Conservation (phyloP, 2,329 filamentous ascomycete species). For the Xylaria sp. region DNA sequence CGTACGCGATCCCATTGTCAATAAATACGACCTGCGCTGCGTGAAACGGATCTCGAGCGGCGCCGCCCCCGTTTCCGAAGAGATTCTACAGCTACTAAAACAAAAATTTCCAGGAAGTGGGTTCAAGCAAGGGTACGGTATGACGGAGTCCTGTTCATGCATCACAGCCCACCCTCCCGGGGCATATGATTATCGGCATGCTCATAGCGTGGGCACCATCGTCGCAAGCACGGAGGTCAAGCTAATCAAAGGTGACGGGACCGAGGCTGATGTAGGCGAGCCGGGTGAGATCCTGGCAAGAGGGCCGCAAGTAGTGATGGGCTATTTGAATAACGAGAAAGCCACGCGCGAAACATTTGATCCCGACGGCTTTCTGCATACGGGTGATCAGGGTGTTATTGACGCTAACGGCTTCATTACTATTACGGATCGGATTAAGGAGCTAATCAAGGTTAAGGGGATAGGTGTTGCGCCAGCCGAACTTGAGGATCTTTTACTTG, state of each 20-base stretch:
- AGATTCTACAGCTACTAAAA: slow-evolving; percentile 67
- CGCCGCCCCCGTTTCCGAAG: slow-evolving; percentile 66
- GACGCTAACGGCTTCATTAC: slow-evolving; percentile 66
- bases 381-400: slow-evolving; percentile 67
- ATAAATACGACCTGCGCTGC: slow-evolving; percentile 66
- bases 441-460: slow-evolving; percentile 76
- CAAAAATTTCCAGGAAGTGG: slow-evolving; percentile 68
- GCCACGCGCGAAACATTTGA: slow-evolving; percentile 53
- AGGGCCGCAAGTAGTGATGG: slow-evolving; percentile 62
- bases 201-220: slow-evolving; percentile 65
- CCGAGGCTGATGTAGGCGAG: slow-evolving; percentile 63
- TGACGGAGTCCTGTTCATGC: slow-evolving; percentile 73
- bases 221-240: slow-evolving; percentile 70
- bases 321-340: slow-evolving; percentile 57
- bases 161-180: slow-evolving; percentile 70
- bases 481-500: slow-evolving; percentile 70
- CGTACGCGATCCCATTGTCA: slow-evolving; percentile 65
- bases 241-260: slow-evolving; percentile 64
- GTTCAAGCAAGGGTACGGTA: slow-evolving; percentile 75
- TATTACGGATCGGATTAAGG: slow-evolving; percentile 72
- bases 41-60: slow-evolving; percentile 68
- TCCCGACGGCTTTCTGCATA: slow-evolving; percentile 58
- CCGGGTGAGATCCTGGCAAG: slow-evolving; percentile 61
- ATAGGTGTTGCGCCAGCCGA: slow-evolving; percentile 72
- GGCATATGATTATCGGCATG: slow-evolving; percentile 68